Base-by-base conservation (phyloP, 176 grass and related monocot species). In the Thinopyrum elongatum region DNA sequence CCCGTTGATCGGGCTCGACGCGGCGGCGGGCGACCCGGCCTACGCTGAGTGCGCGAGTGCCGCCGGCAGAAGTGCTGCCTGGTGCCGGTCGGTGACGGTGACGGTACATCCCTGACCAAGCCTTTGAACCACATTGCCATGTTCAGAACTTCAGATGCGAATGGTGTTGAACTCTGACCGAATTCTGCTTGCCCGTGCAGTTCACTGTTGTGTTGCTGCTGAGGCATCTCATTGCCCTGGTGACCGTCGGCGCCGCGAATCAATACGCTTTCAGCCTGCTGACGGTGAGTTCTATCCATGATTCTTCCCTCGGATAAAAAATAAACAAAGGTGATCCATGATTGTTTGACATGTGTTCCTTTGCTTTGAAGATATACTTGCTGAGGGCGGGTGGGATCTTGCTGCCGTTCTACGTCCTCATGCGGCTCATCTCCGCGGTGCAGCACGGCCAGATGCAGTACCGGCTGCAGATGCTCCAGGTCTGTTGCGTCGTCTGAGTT, bases 251-350 rank as follows among this genome's bases (percentile, higher is more conserved):
- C 41, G 70, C 38, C 15, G 88, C 92, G 12, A 64, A 92, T 78
- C 88, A 92, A 5, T 87, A 93, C 44, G 94, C 88, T 1, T 89
- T 89, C 60, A 87, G 84, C 74, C 49, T 94, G 4, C 77, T 90
- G 6, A 97, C 92, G 2, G 94, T 97, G 82, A 87, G 94, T 84
- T 51, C 7, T 16, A 34, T 16, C n/a, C 23, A 23, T 46, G 70
- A 73, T 73, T 73, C 38, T 8, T 73, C 70, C 41, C n/a, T 36
- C 69, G 22, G 11, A 5, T 14, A 7, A 8, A 4, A 11, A 11
- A 25, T 51, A 53, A 53, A 53, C 5, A 15, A 73, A 27, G 38
- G 70, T 10, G 70, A 27, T 44, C 70, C 38, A 73, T 73, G 36
- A 13, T 73, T 46, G 38, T 39, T n/a, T 73, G 39, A 73, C 70